Base-by-base conservation (phyloP, 805 yeast genomes). In the Kurtzmaniella cleridarum region DNA sequence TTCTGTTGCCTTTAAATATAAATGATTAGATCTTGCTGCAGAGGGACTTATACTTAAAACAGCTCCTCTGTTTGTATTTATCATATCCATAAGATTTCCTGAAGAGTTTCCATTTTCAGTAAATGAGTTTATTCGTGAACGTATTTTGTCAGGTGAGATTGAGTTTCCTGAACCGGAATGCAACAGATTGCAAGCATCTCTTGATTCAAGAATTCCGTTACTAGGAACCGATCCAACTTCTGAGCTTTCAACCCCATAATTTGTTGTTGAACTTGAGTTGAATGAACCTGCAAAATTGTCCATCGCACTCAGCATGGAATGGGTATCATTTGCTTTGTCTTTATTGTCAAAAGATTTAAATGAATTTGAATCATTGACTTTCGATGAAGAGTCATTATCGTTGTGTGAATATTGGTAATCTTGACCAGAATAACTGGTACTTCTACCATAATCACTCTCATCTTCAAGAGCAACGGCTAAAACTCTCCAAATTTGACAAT, bases 401-500 rank as follows among this genome's bases (percentile, higher is more conserved):
- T 50, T 51, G 36, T 7, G 18, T 32, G 35, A 30, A 20, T 28
- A 30, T 30, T 16, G 36, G 4, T 10, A 20, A 12, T 11, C 30
- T 28, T 18, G 18, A 30, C 17, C 10, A 11, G 14, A 27, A 27
- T 13, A 11, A 9, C 10, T 27, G 30, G 5, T 5, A 20, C 7
- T 20, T 11, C 10, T 27, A 27, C 10, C 30, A 5, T 45, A 15
- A 31, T 55, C 62, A 58, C 71, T 60, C 2, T 58, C 53, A 30
- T 59, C 61, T 30, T 58, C 68, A 3, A 80, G 56, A 23, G 78
- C 62, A 27, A 73, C 74, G 11, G 75, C 73, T 4, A 81, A 57
- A 3, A 79, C 68, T 42, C 71, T 59, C 89, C 89, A 82, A 0
- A 78, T 70, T 50, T 79, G 85, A 39, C 80, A 66, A 39, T 79